phyloP scores from a whole-genome alignment of 257 asterid species.

The Penstemon davidsonii region DNA sequence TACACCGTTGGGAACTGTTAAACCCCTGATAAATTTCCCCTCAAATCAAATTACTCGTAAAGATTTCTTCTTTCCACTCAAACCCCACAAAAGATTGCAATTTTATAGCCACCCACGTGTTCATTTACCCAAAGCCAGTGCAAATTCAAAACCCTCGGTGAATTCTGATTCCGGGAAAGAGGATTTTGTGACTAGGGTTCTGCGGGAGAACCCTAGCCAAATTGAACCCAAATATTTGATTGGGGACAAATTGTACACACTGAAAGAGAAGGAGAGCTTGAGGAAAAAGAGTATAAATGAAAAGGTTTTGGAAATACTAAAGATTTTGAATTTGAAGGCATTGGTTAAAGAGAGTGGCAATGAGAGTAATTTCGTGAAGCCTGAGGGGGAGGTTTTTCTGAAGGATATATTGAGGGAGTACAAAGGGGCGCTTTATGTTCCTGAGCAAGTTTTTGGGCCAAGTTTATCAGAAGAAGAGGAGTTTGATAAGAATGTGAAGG shows the following conservation, averaged over 20 bases:
- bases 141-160: constrained; percentile 42
- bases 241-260: constrained; percentile 72
- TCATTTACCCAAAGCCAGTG: constrained; percentile 40
- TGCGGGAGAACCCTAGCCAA: constrained; percentile 92
- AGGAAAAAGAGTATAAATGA: constrained; percentile 43
- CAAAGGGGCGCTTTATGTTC: constrained; percentile 91
- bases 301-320: constrained; percentile 45
- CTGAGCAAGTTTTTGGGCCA: constrained; percentile 77
- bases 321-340: constrained; percentile 63
- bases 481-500: constrained; percentile 68
- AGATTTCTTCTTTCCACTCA: constrained; percentile 26
- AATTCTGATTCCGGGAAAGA: constrained; percentile 48
- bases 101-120: constrained; percentile 35
- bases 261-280: constrained; percentile 72
- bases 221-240: constrained; percentile 76
- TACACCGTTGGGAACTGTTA: constrained; percentile 37
- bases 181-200: constrained; percentile 84
- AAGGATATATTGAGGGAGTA: constrained; percentile 90
- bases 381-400: constrained; percentile 70
- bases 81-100: constrained; percentile 35
- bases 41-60: constrained; percentile 32
- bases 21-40: constrained; percentile 43
- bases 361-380: constrained; percentile 33
- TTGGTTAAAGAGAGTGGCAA: constrained; percentile 34
- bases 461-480: constrained; percentile 83